Evolutionary conservation across 257 asterid species (phyloP).

Genomic region (Pogostemon cablin): DNA sequence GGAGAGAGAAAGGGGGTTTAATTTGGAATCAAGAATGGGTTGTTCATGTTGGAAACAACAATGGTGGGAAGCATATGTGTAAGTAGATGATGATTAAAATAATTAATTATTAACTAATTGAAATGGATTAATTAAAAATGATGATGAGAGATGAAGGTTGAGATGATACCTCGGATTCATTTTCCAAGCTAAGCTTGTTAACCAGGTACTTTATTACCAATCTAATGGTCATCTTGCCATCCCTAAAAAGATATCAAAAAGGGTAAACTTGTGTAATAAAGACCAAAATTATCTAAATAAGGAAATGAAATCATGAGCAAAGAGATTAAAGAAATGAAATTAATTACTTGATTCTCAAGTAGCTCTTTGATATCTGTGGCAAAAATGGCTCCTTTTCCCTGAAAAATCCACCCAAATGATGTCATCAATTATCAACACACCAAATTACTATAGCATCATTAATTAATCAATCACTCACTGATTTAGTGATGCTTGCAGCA

Average conservation of each 20-base stretch:
- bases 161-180: slow-evolving; percentile 82
- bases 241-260: slow-evolving; percentile 45
- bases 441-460: not conserved
- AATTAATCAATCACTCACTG: slow-evolving; percentile 56
- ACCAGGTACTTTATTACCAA: slow-evolving; percentile 83
- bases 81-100: too few relatives aligned
- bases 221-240: slow-evolving; percentile 82
- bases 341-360: slow-evolving; percentile 87
- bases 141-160: not conserved
- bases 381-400: slow-evolving; percentile 79
- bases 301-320: not conserved
- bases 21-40: not conserved
- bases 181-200: slow-evolving; percentile 77
- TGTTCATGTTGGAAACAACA: too few relatives aligned
- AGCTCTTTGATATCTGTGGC: slow-evolving; percentile 93
- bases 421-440: slow-evolving; percentile 3
- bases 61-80: too few relatives aligned
- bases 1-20: too few relatives aligned
- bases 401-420: slow-evolving; percentile 30
- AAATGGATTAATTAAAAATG: not conserved
- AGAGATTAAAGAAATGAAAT: not conserved
- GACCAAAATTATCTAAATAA: not conserved
- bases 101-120: too few relatives aligned
- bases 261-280: not conserved
- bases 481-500: slow-evolving; percentile 68